phyloP scores from a whole-genome alignment of 257 asterid species.

The Ocimum tenuiflorum region DNA sequence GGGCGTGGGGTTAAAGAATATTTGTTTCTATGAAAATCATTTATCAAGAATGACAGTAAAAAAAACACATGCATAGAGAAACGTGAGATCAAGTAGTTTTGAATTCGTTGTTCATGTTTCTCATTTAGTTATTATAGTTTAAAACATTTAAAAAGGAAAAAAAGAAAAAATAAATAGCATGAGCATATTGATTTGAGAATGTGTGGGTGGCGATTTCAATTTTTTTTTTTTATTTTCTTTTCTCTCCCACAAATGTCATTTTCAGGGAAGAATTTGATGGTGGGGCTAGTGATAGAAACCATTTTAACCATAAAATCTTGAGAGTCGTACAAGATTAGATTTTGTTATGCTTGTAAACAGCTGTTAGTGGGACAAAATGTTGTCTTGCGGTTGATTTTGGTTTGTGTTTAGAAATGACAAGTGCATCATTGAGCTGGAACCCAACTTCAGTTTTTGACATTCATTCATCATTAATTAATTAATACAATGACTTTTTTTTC shows the following conservation, averaged over 20 bases:
- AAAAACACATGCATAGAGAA: too few relatives aligned
- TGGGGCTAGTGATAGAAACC: constrained; percentile 23
- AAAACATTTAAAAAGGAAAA: too few relatives aligned
- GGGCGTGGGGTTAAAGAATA: too few relatives aligned
- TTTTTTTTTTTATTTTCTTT: too few relatives aligned
- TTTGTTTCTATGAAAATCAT: too few relatives aligned
- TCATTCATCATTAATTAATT: neutral
- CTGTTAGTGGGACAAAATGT: constrained; percentile 63
- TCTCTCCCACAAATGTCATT: constrained; percentile 29
- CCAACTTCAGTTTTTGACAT: constrained; percentile 31
- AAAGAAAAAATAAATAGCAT: neutral
- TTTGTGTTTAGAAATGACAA: constrained; percentile 13
- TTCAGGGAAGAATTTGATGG: constrained; percentile 23
- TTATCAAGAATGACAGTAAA: too few relatives aligned
- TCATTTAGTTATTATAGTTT: too few relatives aligned
- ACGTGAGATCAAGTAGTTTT: too few relatives aligned
- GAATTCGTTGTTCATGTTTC: too few relatives aligned
- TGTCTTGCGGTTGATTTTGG: constrained; percentile 26
- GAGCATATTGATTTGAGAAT: neutral
- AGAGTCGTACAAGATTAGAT: constrained; percentile 34
- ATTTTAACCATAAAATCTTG: constrained; percentile 30
- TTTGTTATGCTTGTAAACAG: constrained; percentile 40
- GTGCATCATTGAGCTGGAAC: constrained; percentile 45
- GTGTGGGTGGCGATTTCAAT: neutral
- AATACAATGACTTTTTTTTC: neutral